Evolutionary conservation across 345 rosid species (phyloP).

Genomic region (Rhodamnia argentea): DNA sequence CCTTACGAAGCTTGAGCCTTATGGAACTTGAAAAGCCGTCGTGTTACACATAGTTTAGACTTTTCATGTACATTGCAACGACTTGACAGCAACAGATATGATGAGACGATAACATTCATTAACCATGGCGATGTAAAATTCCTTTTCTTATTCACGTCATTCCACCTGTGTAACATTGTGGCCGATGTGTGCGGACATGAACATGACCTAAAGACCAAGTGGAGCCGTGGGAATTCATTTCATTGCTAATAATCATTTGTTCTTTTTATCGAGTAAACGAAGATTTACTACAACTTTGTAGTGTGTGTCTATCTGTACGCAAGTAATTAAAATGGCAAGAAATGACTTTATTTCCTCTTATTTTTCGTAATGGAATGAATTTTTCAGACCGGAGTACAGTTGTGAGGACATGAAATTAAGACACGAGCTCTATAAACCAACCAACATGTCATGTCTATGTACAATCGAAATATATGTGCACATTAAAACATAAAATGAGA

Average conservation of each 20-base stretch:
- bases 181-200: not conserved
- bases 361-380: not conserved
- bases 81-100: not conserved
- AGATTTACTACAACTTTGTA: not conserved
- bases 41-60: not conserved
- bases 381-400: not conserved
- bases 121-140: not conserved
- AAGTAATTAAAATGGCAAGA: not conserved
- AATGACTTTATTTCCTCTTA: not conserved
- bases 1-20: not conserved
- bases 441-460: not conserved
- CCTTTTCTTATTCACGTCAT: not conserved
- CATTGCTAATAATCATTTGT: not conserved
- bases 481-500: not conserved
- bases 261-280: not conserved
- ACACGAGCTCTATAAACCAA: not conserved
- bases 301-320: not conserved
- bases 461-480: not conserved
- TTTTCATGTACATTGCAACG: not conserved
- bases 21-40: not conserved
- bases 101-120: not conserved
- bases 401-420: not conserved
- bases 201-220: not conserved
- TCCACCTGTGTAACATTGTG: not conserved
- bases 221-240: not conserved